Evolutionary conservation across 1,284 basidiomycete genomes (phyloP).

Genomic region (Termitomyces sp.): DNA sequence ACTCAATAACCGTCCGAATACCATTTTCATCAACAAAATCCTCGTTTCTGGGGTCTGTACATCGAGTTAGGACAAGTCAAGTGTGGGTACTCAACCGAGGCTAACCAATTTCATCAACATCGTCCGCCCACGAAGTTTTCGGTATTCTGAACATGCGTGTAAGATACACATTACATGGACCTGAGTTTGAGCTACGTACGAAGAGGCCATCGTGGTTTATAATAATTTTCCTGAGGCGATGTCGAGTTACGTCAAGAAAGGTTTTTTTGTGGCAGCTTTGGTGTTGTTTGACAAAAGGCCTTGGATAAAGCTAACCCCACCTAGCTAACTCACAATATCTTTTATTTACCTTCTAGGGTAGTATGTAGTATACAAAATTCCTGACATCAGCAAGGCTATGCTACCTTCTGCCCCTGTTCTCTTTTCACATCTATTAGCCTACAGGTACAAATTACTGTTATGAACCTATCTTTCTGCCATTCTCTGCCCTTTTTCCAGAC

Average conservation of each 20-base stretch:
- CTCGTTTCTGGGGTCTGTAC: conserved; percentile 33
- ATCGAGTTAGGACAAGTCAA: background rate
- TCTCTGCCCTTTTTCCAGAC: too few species aligned
- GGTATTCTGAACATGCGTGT: conserved; percentile 24
- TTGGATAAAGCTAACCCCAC: background rate
- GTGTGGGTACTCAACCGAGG: background rate
- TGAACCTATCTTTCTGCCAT: too few species aligned
- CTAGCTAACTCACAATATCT: too few species aligned
- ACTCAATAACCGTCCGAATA: conserved; percentile 82
- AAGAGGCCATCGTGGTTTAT: conserved; percentile 10
- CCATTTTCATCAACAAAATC: conserved; percentile 87
- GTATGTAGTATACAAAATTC: too few species aligned
- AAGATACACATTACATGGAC: background rate
- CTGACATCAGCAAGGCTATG: too few species aligned
- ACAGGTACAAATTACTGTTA: too few species aligned
- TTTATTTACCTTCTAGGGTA: too few species aligned
- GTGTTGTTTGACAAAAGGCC: background rate
- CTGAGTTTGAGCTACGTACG: conserved; percentile 11
- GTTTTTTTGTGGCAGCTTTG: background rate
- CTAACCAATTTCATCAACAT: conserved; percentile 70
- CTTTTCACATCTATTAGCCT: too few species aligned
- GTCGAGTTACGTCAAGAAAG: background rate
- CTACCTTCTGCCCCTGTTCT: too few species aligned
- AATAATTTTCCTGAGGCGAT: conserved; percentile 1
- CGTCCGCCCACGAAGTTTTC: conserved; percentile 82